Evolutionary conservation across 495 filamentous ascomycete species (phyloP), one percentile per base, ranked within the genome.

Genomic region (Bacidia rubella): DNA sequence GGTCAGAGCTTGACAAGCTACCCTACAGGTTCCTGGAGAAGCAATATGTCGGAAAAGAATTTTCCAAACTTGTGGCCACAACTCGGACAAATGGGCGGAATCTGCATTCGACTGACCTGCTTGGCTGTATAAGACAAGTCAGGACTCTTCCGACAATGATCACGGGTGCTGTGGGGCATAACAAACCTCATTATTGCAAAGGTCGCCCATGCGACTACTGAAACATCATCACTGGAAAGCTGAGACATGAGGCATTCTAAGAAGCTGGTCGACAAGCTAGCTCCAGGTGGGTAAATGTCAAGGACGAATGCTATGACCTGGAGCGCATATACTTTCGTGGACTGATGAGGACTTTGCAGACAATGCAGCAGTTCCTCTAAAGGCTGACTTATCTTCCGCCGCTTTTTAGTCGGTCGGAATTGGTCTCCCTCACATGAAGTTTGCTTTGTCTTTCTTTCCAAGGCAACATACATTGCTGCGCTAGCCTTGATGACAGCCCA

Each of bases 51-150:
- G 78, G 40, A 75, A 75, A 25, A 83, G 76, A 10, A 87, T 66
- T 51, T 88, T 81, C 84, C 88, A 93, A 35, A 79, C 71, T 54
- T 83, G 78, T 32, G 76, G 70, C 90, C 90, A 96, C 26, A 67
- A 57, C 11, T 41, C 39, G 48, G 58, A 66, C 5, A 81, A 40
- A 11, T 52, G 53, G 7, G 62, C 41, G 10, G 51, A 52, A 27
- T 60, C 54, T 26, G 67, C 66, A 59, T 58, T 49, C 5, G 44
- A 51, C 46, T 79, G 74, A 54, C 65, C 68, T 15, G 74, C 71
- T 58, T 70, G 72, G 49, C 77, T 77, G n/a, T n/a, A 54, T 9
- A 26, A 38, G 29, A 35, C 29, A 15, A 35, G 29, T 15, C 15
- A 5, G 29, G 5, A 5, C 5, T 5, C 29, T 7, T 35, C 29